Evolutionary conservation across 2,329 filamentous ascomycete genomes (phyloP).

Genomic region (Dactylellina parvicollis): DNA sequence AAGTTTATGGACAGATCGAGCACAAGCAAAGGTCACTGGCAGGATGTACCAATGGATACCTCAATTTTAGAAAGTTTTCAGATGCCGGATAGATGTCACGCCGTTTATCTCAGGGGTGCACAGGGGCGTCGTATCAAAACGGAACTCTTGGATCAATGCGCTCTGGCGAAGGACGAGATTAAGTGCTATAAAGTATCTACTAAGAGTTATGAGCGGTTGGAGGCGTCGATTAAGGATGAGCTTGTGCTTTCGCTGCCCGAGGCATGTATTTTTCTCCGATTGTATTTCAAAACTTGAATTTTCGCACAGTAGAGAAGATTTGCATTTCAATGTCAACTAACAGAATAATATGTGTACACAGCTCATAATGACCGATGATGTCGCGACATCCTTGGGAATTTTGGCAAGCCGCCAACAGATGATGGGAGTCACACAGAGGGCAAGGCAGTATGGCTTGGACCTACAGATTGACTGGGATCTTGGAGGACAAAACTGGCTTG

Average conservation of each 20-base stretch:
- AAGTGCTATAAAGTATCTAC: not conserved
- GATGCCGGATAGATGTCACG: not conserved
- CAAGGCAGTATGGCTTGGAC: too few species aligned
- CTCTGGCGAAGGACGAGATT: not conserved
- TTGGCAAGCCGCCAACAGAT: too few species aligned
- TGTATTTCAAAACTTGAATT: too few species aligned
- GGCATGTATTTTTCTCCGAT: not conserved
- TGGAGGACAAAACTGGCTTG: too few species aligned
- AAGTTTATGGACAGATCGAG: too few species aligned
- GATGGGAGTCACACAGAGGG: too few species aligned
- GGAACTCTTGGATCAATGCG: constrained; percentile 5
- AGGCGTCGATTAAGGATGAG: not conserved
- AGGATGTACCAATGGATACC: not conserved
- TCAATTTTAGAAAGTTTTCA: not conserved
- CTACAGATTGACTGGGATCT: too few species aligned
- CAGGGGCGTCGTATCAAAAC: not conserved
- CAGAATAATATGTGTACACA: too few species aligned
- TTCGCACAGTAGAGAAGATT: too few species aligned
- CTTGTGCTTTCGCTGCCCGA: not conserved
- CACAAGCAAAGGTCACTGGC: constrained; percentile 3
- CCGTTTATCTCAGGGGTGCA: not conserved
- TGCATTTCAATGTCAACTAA: too few species aligned
- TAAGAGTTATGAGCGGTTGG: not conserved
- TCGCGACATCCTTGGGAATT: too few species aligned
- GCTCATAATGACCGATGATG: too few species aligned